Base-by-base conservation (phyloP, 352 stramenopile genomes). In the Globisporangium mamillatum region DNA sequence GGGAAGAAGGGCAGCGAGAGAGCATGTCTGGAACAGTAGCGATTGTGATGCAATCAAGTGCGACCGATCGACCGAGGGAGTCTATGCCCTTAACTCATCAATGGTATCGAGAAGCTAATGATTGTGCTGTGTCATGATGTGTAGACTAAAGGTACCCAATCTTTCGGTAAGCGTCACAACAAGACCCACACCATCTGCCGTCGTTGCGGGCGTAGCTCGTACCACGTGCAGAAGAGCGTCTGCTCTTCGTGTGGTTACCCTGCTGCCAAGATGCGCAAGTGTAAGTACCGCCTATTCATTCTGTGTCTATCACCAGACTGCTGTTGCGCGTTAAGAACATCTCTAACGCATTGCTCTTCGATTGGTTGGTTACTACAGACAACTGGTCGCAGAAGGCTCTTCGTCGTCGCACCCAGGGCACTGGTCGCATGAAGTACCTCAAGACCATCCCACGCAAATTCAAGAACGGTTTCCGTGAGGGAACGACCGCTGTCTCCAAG, bases 391-490 rank as follows among this genome's bases (percentile, higher is more conserved):
- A 98, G 80, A 99, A 99, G 88, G 97, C 97, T 67, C 97, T 99
- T 77, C 94, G 98, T 80, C 92, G 97, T 69, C 94, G 97, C 80
- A 99, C 85, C 64, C 89, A 94, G 76, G 97, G 98, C 72, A 98
- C 97, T 64, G 98, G 98, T 74, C 94, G 98, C 77, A 99, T 99
- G 97, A 84, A 81, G 94, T 83, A 99, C 94, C 91, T 99, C 84
- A 99, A 99, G 96, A 98, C 82, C 65, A 89, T 99, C 78, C 94
- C 97, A 71, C 93, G 98, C 79, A 90, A 91, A 75, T 99, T 99
- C 93, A 99, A 99, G 97, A 99, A 99, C 90, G 97, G 97, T 77
- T 99, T 99, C 96, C 91, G 96, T 88, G 97, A 99, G 87, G 97
- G 84, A 70, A 81, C 83, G 74, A 78, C 70, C 58, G 86, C 88